Percentiles rank a stretch among this genome's conserved stretches.
Evolutionary conservation across 2,329 filamentous ascomycete species (phyloP).

Genomic region (Clarireedia homoeocarpa): DNA sequence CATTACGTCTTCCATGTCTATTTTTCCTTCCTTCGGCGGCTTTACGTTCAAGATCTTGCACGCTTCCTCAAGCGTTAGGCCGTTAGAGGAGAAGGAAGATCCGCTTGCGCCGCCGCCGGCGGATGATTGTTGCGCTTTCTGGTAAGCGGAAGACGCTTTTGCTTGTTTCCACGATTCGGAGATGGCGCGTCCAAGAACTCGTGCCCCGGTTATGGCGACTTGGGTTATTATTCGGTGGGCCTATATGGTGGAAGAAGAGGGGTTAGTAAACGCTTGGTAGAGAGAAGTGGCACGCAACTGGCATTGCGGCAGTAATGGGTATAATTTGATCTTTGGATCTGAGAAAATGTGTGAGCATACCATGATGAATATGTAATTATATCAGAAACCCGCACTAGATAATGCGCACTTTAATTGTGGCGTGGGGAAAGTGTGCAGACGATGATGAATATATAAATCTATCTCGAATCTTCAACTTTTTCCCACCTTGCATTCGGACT

Average conservation of each 20-base stretch:
- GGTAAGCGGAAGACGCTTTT: slow-evolving; percentile 75
- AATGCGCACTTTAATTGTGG: neutral
- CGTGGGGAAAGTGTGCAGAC: neutral
- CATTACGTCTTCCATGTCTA: slow-evolving; percentile 72
- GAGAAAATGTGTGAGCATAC: neutral
- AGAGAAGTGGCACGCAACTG: neutral
- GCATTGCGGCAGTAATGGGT: neutral
- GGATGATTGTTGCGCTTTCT: slow-evolving; percentile 55
- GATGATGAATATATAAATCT: neutral
- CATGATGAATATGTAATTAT: neutral
- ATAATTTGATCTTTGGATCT: too few species aligned
- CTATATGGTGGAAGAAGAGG: slow-evolving; percentile 38
- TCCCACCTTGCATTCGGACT: neutral
- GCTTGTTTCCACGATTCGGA: slow-evolving; percentile 94
- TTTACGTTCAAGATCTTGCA: slow-evolving; percentile 97
- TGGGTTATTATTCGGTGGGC: slow-evolving; percentile 92
- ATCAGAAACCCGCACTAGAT: neutral
- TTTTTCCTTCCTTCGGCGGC: slow-evolving; percentile 69
- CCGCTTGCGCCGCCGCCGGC: slow-evolving; percentile 37
- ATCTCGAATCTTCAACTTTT: slow-evolving; percentile 2
- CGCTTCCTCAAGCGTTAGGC: slow-evolving; percentile 90
- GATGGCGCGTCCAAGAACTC: slow-evolving; percentile 89
- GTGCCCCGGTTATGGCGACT: slow-evolving; percentile 82
- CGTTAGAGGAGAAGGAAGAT: slow-evolving; percentile 46
- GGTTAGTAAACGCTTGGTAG: neutral